phyloP scores from a whole-genome alignment of 768 basidiomycete genomes.

The Mycena polygramma region DNA sequence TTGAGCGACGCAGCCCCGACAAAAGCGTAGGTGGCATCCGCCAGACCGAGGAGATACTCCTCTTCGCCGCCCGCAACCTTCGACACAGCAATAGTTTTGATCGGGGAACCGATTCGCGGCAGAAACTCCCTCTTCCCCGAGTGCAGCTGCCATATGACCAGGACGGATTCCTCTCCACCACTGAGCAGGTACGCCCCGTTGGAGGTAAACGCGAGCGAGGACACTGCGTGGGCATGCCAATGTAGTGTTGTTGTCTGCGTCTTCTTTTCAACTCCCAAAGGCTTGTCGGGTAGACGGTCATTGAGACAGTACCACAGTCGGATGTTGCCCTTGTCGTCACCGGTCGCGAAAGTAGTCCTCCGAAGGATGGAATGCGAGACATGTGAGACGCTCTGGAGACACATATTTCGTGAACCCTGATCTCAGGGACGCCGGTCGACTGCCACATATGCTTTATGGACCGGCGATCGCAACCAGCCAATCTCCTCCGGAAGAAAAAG shows the following conservation, averaged over 20 bases:
- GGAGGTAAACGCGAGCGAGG: constrained; percentile 86
- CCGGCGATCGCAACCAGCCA: constrained; percentile 84
- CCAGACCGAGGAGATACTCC: constrained; percentile 87
- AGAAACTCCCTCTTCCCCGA: constrained; percentile 92
- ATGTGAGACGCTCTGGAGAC: constrained; percentile 84
- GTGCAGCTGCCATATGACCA: constrained; percentile 98
- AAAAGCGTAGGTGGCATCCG: constrained; percentile 85
- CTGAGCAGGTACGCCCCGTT: constrained; percentile 95
- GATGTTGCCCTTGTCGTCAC: constrained; percentile 87
- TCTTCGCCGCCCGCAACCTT: constrained; percentile 71
- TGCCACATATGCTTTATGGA: constrained; percentile 85
- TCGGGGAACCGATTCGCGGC: constrained; percentile 91
- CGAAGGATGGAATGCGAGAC: constrained; percentile 87
- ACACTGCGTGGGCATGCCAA: constrained; percentile 97
- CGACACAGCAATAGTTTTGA: constrained; percentile 75
- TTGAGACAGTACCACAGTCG: constrained; percentile 94
- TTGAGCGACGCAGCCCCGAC: constrained; percentile 80
- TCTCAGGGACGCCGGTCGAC: constrained; percentile 63
- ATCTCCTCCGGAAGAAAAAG: constrained; percentile 80
- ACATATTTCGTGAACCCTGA: constrained; percentile 87
- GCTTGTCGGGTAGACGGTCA: constrained; percentile 63
- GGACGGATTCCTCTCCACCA: constrained; percentile 94
- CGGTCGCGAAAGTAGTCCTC: constrained; percentile 97
- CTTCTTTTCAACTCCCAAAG: constrained; percentile 78
- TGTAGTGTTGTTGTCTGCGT: constrained; percentile 90